A percentile compares a stretch with the other conserved stretches of the same genome.
Evolutionary conservation across 352 stramenopile genomes (phyloP).

Genomic region (Detonula confervacea): DNA sequence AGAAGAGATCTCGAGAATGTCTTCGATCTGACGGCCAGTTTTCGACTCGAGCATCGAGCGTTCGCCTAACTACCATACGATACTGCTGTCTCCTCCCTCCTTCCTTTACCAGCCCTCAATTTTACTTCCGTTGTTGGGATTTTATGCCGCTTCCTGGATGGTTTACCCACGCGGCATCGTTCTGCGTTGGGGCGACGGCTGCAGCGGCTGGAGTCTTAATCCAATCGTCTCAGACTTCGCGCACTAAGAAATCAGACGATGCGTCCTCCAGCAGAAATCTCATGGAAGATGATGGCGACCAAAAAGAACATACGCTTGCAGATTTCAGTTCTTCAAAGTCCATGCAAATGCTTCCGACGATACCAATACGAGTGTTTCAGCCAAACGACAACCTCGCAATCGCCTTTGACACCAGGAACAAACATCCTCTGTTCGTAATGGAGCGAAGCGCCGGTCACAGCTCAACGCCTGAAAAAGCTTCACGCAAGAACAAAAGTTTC

Average conservation of each 20-base stretch:
- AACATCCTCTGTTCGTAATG: conserved; percentile 76
- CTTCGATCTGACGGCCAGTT: too few relatives aligned
- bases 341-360: conserved; percentile 49
- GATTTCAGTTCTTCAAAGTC: too few relatives aligned
- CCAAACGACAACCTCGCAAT: conserved; percentile 74
- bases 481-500: conserved; percentile 90
- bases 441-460: conserved; percentile 37
- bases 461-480: background rate
- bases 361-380: conserved; percentile 64
- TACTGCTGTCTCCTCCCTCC: too few relatives aligned
- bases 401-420: conserved; percentile 70
- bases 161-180: conserved; percentile 35
- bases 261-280: background rate
- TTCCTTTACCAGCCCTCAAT: too few relatives aligned
- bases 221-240: background rate
- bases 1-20: too few relatives aligned
- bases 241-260: background rate
- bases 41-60: too few relatives aligned
- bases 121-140: too few relatives aligned
- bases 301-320: too few relatives aligned
- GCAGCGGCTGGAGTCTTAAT: background rate
- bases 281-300: background rate
- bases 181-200: conserved; percentile 40
- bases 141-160: conserved; percentile 28
- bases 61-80: too few relatives aligned